Percentiles rank a stretch among this genome's conserved stretches.
Conservation (phyloP, 2,329 filamentous ascomycete species). For the Colletotrichum truncatum region DNA sequence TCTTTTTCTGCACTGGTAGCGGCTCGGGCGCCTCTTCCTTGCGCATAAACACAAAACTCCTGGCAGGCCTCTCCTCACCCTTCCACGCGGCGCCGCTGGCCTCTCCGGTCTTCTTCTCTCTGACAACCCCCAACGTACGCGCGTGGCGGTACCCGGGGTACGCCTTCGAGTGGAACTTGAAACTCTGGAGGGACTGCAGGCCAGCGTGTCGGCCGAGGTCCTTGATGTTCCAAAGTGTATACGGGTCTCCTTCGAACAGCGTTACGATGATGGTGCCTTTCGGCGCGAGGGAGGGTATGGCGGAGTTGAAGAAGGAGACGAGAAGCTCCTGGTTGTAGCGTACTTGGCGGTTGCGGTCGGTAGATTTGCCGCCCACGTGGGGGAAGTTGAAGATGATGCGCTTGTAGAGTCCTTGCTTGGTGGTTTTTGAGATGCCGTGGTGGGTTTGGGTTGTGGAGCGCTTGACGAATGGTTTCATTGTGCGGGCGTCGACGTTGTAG, state of each 20-base stretch:
- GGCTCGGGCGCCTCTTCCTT: slow-evolving; percentile 57
- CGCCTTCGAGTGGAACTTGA: slow-evolving; percentile 69
- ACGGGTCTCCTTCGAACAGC: slow-evolving; percentile 92
- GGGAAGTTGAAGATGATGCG: slow-evolving; percentile 96
- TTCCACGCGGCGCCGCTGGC: slow-evolving; percentile 50
- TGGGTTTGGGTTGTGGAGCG: slow-evolving; percentile 20
- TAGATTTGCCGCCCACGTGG: slow-evolving; percentile 91
- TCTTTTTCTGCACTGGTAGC: slow-evolving; percentile 39
- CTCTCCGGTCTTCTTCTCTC: slow-evolving; percentile 54
- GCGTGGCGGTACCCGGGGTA: slow-evolving; percentile 82
- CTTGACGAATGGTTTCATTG: slow-evolving; percentile 59
- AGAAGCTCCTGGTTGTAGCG: slow-evolving; percentile 87
- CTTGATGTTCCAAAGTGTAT: slow-evolving; percentile 93
- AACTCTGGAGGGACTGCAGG: slow-evolving; percentile 75
- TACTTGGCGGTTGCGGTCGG: slow-evolving; percentile 93
- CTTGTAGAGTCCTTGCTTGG: slow-evolving; percentile 64
- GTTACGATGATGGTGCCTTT: slow-evolving; percentile 79
- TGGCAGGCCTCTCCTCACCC: slow-evolving; percentile 54
- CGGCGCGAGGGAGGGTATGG: slow-evolving; percentile 59
- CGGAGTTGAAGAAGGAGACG: slow-evolving; percentile 71
- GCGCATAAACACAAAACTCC: slow-evolving; percentile 70
- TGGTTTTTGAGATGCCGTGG: slow-evolving; percentile 37
- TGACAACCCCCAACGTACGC: slow-evolving; percentile 74
- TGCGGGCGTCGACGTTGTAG: slow-evolving; percentile 75
- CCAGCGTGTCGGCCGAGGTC: slow-evolving; percentile 85